Evolutionary conservation across 176 grass and related monocot genomes (phyloP), one percentile per base, ranked within the genome.

Genomic region (Aechmea fasciata): DNA sequence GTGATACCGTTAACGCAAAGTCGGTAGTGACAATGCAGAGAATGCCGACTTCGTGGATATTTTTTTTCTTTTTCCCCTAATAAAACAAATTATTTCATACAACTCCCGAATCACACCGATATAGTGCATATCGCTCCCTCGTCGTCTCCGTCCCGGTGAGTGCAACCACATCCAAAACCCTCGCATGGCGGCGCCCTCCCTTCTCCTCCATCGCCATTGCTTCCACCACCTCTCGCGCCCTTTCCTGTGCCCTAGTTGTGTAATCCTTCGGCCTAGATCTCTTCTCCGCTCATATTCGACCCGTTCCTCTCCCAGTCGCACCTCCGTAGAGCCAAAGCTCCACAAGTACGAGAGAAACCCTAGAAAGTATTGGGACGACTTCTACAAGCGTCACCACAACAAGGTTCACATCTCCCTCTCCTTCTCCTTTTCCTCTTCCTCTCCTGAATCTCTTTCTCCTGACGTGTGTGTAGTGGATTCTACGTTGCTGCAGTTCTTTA

Each of bases 301-400:
- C 62, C 14, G 19, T 61, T 61, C 55, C n/a, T 61, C 55, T 66
- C 10, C 13, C 33, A 41, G 7, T 41, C 33, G 33, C 3, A 7
- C 13, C 25, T 3, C 14, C 24, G 47, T 52, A 19, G 63, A 29
- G 33, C 14, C 63, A 20, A 52, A 75, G 22, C n/a, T 51, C 14
- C 73, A 13, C 0, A 75, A 75, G 73, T 65, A 75, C 47, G 73
- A 75, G 73, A 66, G 23, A 10, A 75, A 75, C 73, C 62, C 73
- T 53, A 54, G 22, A 22, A 66, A 75, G 22, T 75, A 75, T 22
- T 75, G 73, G 73, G 47, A 75, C 49, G 59, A 65, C 25, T 75
- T 75, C 73, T 75, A 75, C n/a, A 66, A 75, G 62, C 49, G 59
- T 20, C 73, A 54, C 49, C 73, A 53, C 13, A 61, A 66, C 62